Percentiles rank a stretch among this genome's conserved stretches.
Evolutionary conservation across 2,329 filamentous ascomycete genomes (phyloP).

Genomic region (Metarhizium album): DNA sequence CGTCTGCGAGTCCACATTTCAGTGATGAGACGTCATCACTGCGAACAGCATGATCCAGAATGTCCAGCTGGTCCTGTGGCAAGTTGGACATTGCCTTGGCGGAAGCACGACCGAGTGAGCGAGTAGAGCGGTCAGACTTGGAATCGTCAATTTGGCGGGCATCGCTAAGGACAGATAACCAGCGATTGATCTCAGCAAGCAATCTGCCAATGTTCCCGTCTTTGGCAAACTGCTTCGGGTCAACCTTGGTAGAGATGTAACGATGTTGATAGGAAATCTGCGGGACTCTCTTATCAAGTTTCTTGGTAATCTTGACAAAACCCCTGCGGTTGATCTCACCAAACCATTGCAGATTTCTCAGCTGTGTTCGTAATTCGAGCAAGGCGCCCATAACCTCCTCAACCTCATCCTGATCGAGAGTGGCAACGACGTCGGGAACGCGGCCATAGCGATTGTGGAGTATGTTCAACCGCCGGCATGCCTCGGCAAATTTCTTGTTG

Average conservation of each 20-base stretch:
- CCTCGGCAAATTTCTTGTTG: conserved; percentile 87
- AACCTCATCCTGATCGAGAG: conserved; percentile 76
- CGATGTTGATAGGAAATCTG: conserved; percentile 66
- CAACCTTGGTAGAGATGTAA: conserved; percentile 85
- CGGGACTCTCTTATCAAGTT: conserved; percentile 89
- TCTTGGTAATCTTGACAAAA: conserved; percentile 98
- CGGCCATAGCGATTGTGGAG: conserved; percentile 81
- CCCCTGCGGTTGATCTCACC: conserved; percentile 91
- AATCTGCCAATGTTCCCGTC: conserved; percentile 42
- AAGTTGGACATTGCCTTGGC: conserved; percentile 67
- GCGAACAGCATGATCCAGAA: conserved; percentile 60
- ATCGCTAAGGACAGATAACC: conserved; percentile 75
- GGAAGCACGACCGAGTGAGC: conserved; percentile 66
- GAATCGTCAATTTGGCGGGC: conserved; percentile 66
- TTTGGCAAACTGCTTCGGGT: conserved; percentile 77
- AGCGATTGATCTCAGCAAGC: conserved; percentile 67
- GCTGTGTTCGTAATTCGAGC: conserved; percentile 74
- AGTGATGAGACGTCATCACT: conserved; percentile 52
- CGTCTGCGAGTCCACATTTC: conserved; percentile 44
- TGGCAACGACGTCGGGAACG: conserved; percentile 55
- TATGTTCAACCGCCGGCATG: conserved; percentile 71
- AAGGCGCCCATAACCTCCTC: conserved; percentile 87
- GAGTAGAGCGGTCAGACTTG: conserved; percentile 61
- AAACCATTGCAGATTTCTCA: conserved; percentile 94
- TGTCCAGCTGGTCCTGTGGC: conserved; percentile 56